A percentile compares a stretch with the other conserved stretches of the same genome.
These are phyloP conservation scores for Pouteria glomerata DNA, from an alignment of 148 eudicot genomes.

Conservation along the genomic window DNA sequence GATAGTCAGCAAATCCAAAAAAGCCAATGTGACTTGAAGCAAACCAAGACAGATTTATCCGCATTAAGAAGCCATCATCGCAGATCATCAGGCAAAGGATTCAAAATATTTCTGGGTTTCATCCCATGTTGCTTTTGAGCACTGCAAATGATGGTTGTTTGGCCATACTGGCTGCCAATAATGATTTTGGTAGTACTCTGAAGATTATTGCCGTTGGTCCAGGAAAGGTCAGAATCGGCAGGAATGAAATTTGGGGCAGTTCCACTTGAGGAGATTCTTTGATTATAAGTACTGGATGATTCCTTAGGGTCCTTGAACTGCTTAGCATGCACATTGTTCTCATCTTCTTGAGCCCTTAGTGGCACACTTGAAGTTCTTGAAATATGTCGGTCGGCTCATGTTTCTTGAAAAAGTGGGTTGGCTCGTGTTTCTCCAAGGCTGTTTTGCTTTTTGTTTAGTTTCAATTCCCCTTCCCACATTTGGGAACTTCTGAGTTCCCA, in stretches of 20 bases:
- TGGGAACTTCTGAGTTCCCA: conserved; percentile 33
- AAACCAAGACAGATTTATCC: no score
- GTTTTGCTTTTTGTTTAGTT: conserved; percentile 34
- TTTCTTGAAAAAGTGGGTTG: no score
- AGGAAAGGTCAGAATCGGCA: no score
- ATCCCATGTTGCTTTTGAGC: no score
- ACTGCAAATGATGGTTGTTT: conserved; percentile 19
- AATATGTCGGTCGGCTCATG: conserved; percentile 36
- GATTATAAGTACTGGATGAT: conserved; percentile 31
- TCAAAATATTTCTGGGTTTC: no score
- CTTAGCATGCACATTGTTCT: conserved; percentile 19
- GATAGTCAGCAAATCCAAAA: background rate
- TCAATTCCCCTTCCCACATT: conserved; percentile 34
- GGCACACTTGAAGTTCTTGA: conserved; percentile 33
- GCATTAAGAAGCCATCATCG: no score
- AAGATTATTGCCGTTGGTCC: no score
- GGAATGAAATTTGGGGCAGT: conserved; percentile 32
- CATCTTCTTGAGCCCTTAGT: conserved; percentile 31
- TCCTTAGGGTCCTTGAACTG: conserved; percentile 41
- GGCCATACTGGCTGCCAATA: conserved; percentile 33
- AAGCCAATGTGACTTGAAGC: no score
- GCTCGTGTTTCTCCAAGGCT: no score
- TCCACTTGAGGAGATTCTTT: conserved; percentile 31
- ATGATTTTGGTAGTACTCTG: conserved; percentile 32
- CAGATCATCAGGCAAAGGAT: conserved; percentile 58